Conservation (phyloP, 2,329 filamentous ascomycete genomes). For the Hypoxylon sp. region DNA sequence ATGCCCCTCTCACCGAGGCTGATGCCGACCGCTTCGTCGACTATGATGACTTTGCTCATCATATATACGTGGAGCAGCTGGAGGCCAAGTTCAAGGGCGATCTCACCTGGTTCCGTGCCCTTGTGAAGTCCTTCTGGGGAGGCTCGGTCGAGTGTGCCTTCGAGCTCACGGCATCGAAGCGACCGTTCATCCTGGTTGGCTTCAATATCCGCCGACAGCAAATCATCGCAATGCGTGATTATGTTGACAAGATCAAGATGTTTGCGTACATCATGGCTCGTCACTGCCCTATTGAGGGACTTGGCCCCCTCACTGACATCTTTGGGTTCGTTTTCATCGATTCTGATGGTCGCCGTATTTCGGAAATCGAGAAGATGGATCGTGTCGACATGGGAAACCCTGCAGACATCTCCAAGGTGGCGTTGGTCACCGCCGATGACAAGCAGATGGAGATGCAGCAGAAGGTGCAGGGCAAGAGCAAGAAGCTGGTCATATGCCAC, state of each 20-base stretch:
- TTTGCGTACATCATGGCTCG: slow-evolving; percentile 28
- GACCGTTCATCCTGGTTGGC: slow-evolving; percentile 25
- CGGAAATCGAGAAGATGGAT: slow-evolving; percentile 13
- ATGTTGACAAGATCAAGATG: not conserved
- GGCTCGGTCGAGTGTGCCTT: slow-evolving; percentile 5
- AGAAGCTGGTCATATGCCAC: not conserved
- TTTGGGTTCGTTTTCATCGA: slow-evolving; percentile 27
- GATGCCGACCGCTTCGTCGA: not conserved
- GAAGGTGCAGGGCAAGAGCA: not conserved
- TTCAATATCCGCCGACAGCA: not conserved
- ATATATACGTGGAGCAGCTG: not conserved
- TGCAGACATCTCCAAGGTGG: not conserved
- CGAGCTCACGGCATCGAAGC: not conserved
- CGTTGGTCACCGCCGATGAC: not conserved
- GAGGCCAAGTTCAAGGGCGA: not conserved
- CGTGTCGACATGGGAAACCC: not conserved
- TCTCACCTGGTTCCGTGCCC: slow-evolving; percentile 14
- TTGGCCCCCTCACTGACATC: slow-evolving; percentile 11
- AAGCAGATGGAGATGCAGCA: not conserved
- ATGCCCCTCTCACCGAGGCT: not conserved
- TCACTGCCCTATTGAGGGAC: slow-evolving; percentile 3
- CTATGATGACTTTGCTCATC: not conserved
- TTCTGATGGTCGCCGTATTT: not conserved
- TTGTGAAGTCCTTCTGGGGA: slow-evolving; percentile 28
- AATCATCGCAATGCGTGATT: not conserved